A percentile compares a stretch with the other conserved stretches of the same genome.
Evolutionary conservation across 192 early-diverging fungal species (phyloP).

Genomic region (Mortierella alpina): DNA sequence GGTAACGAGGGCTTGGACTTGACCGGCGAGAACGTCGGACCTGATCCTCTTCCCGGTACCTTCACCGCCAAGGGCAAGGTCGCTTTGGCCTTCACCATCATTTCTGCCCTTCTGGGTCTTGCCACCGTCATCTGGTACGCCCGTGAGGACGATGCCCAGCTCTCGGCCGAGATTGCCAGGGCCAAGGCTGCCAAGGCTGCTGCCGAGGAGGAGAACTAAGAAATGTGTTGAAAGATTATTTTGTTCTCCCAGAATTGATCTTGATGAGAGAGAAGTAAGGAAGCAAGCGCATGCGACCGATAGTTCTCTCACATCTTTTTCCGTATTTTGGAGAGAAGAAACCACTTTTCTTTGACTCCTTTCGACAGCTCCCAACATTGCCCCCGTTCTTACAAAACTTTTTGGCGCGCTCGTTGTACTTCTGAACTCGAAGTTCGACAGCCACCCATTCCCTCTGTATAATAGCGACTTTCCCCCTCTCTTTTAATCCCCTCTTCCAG

Average conservation of each 20-base stretch:
- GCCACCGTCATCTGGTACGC: conserved; percentile 83
- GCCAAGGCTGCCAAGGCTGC: conserved; percentile 30
- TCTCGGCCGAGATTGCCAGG: conserved; percentile 37
- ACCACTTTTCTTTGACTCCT: not conserved
- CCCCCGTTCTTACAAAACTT: not conserved
- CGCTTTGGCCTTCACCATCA: conserved; percentile 75
- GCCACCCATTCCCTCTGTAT: conserved; percentile 31
- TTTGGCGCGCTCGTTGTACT: not conserved
- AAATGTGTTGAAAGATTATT: not conserved
- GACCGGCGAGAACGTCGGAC: conserved; percentile 63
- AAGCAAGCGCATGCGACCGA: conserved; percentile 46
- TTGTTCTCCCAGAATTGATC: not conserved
- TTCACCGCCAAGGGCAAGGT: conserved; percentile 78
- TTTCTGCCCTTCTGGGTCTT: conserved; percentile 81
- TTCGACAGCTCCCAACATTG: conserved; percentile 3
- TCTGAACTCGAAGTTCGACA: not conserved
- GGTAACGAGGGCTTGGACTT: conserved; percentile 78
- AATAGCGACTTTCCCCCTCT: conserved; percentile 22
- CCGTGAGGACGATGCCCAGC: conserved; percentile 44
- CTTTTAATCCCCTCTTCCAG: not conserved
- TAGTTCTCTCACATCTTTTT: not conserved
- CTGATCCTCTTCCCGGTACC: conserved; percentile 61
- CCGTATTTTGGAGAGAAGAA: not conserved
- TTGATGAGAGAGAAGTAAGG: conserved; percentile 7
- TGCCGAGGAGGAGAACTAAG: conserved; percentile 36